These are phyloP conservation scores for Aspergillus sp. DNA, from an alignment of 2,329 filamentous ascomycete species.

Conservation along the genomic window DNA sequence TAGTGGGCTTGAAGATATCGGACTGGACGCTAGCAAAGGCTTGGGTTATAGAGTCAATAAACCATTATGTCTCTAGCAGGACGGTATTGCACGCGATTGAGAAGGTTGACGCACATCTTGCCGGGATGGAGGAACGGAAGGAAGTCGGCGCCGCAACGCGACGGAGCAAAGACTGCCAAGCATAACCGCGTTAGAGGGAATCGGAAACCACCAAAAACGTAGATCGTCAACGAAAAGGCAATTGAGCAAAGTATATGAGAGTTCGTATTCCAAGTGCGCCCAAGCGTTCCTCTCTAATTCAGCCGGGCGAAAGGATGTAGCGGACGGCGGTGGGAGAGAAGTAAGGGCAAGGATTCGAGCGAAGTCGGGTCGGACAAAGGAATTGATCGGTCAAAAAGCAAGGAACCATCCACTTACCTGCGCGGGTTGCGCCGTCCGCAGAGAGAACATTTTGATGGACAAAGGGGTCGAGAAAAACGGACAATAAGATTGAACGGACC, in stretches of 20 bases:
- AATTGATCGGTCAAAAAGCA: not conserved
- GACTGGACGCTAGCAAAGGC: constrained; percentile 79
- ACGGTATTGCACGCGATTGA: not conserved
- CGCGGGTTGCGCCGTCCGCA: constrained; percentile 43
- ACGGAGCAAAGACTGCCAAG: constrained; percentile 58
- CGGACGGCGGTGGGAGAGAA: constrained; percentile 38
- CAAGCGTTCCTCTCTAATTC: constrained; percentile 11
- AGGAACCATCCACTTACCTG: constrained; percentile 35
- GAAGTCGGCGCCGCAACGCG: constrained; percentile 52
- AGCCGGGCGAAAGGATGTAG: constrained; percentile 40
- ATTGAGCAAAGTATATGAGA: not conserved
- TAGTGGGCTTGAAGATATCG: constrained; percentile 98
- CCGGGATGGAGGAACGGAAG: constrained; percentile 53
- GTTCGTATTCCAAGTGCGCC: no score
- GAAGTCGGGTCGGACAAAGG: not conserved
- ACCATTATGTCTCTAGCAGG: constrained; percentile 2
- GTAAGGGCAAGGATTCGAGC: constrained; percentile 38
- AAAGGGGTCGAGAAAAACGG: constrained; percentile 15
- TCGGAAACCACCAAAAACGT: not conserved
- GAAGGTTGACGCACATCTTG: constrained; percentile 54
- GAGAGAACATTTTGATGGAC: constrained; percentile 41
- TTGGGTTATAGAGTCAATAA: constrained; percentile 33
- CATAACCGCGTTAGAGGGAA: constrained; percentile 42
- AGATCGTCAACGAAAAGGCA: not conserved
- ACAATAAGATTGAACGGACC: constrained; percentile 18